These are phyloP conservation scores for Thraustochytrium sp. DNA, from an alignment of 352 stramenopile species.

Conservation along the genomic window DNA sequence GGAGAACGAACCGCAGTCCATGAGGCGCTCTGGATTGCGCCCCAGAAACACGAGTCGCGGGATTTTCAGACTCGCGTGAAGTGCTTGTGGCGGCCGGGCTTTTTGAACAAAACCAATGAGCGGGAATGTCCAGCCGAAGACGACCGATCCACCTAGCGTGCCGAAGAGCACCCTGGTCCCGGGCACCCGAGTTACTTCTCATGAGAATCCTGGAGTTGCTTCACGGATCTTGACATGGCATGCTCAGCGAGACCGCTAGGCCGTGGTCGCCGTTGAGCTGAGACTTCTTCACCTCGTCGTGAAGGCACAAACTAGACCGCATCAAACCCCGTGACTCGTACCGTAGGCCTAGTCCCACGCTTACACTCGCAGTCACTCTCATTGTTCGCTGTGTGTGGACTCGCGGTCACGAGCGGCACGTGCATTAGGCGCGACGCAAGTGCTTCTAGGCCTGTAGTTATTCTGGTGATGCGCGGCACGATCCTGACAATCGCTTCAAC, in stretches of 20 bases:
- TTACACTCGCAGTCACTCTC: no score
- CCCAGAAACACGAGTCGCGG: background rate
- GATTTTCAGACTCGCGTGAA: background rate
- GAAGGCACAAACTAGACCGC: no score
- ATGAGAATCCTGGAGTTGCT: background rate
- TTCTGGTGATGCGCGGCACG: no score
- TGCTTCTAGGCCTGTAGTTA: no score
- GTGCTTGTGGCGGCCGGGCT: background rate
- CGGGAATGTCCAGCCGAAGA: background rate
- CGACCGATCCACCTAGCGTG: background rate
- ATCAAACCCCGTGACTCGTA: no score
- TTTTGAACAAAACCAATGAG: background rate
- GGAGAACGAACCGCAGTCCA: constrained; percentile 3
- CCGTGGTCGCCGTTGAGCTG: no score
- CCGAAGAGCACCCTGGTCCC: constrained; percentile 3
- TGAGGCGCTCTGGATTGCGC: background rate
- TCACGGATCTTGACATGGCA: background rate
- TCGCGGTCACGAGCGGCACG: no score
- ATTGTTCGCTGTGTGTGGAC: no score
- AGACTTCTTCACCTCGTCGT: background rate
- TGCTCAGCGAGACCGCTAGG: background rate
- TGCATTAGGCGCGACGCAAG: no score
- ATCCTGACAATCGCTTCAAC: no score
- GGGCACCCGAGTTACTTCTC: no score
- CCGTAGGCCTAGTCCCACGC: no score